Conservation (phyloP, 2,329 filamentous ascomycete genomes). For the Fusarium compactum region DNA sequence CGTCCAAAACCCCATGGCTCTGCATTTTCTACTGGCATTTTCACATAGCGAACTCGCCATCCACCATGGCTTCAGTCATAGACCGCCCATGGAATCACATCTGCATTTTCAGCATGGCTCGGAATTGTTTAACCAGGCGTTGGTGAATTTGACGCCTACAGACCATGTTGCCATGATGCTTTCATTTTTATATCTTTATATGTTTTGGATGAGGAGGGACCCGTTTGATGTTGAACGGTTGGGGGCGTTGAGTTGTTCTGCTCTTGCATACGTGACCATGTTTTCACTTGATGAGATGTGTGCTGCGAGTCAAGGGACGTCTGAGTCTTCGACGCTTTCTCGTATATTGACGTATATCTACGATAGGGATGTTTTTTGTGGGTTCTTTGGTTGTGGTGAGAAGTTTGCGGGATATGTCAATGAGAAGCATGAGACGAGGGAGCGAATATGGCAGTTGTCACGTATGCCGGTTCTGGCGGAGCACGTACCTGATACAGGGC, state of each 20-base stretch:
- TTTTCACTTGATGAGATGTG: constrained; percentile 14
- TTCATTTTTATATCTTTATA: constrained; percentile 11
- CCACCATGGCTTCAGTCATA: constrained; percentile 3
- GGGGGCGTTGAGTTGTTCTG: not conserved
- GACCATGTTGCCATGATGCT: constrained; percentile 19
- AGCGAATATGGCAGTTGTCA: constrained; percentile 13
- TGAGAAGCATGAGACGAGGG: constrained; percentile 16
- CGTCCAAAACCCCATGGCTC: constrained; percentile 9
- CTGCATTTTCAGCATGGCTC: constrained; percentile 14
- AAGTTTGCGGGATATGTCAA: constrained; percentile 7
- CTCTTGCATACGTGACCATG: constrained; percentile 6
- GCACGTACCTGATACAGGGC: not conserved
- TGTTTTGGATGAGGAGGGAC: constrained; percentile 20
- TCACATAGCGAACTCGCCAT: constrained; percentile 17
- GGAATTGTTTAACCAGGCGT: constrained; percentile 1
- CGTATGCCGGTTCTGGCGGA: constrained; percentile 5
- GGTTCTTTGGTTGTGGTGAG: constrained; percentile 9
- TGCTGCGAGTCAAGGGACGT: not conserved
- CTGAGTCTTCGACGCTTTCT: not conserved
- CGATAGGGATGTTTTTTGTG: constrained; percentile 18
- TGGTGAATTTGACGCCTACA: not conserved
- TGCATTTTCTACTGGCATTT: constrained; percentile 5
- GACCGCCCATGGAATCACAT: constrained; percentile 7
- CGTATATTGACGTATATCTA: constrained; percentile 17
- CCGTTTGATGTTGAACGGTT: not conserved